These are phyloP conservation scores for Aspergillus intermedius DNA, from an alignment of 2,329 filamentous ascomycete species.

Conservation along the genomic window DNA sequence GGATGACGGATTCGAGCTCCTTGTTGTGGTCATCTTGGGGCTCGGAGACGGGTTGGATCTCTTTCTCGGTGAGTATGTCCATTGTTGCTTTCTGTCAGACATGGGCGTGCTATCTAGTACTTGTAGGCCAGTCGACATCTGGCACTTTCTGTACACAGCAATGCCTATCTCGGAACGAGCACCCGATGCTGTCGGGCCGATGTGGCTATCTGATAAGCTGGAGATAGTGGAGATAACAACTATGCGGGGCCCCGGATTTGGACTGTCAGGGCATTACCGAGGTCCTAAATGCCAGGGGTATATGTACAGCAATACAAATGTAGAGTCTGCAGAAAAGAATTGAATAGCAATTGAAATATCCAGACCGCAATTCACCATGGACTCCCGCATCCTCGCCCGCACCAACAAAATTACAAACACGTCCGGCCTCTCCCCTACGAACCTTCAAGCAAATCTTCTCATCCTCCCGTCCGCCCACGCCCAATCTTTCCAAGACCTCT, in stretches of 20 bases:
- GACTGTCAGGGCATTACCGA: too few relatives aligned
- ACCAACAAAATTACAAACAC: constrained; percentile 41
- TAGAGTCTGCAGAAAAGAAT: too few relatives aligned
- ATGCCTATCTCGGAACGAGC: not conserved
- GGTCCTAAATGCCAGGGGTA: too few relatives aligned
- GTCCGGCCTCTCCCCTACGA: constrained; percentile 49
- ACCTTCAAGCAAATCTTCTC: constrained; percentile 58
- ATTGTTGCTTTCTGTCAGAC: too few relatives aligned
- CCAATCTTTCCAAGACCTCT: constrained; percentile 52
- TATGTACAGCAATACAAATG: too few relatives aligned
- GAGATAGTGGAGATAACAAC: constrained; percentile 6
- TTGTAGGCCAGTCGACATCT: constrained; percentile 2
- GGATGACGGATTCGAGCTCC: constrained; percentile 17
- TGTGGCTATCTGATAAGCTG: not conserved
- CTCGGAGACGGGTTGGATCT: not conserved
- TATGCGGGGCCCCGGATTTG: constrained; percentile 10
- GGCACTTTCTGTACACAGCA: constrained; percentile 1
- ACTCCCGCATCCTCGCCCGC: constrained; percentile 40
- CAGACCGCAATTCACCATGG: constrained; percentile 25
- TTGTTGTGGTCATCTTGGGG: constrained; percentile 7
- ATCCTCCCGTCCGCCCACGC: constrained; percentile 54
- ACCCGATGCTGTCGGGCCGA: constrained; percentile 6
- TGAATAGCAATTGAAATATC: not conserved
- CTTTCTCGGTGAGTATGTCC: not conserved
- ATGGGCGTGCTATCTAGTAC: not conserved